phyloP scores from a whole-genome alignment of 176 grass and related monocot genomes.

The Metroxylon sagu region DNA sequence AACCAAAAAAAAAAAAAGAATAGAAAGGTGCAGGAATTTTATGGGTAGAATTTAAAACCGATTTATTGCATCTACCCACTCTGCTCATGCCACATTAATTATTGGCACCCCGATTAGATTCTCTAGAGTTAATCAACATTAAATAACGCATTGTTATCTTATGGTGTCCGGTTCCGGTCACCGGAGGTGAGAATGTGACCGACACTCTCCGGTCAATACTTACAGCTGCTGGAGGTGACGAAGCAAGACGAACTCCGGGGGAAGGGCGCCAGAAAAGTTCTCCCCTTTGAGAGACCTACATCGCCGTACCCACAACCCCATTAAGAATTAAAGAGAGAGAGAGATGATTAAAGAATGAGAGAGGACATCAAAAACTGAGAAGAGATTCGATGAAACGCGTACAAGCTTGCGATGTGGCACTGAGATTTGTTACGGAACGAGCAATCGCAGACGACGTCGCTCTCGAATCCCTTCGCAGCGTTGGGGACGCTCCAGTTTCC shows the following conservation, averaged over 20 bases:
- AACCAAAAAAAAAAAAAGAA: no score
- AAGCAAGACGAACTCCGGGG: constrained; percentile 53
- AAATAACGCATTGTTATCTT: no score
- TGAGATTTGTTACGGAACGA: constrained; percentile 43
- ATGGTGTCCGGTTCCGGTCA: no score
- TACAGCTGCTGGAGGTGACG: constrained; percentile 65
- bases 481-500: constrained; percentile 19
- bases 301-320: neutral
- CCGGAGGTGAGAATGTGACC: no score
- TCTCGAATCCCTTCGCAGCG: constrained; percentile 5
- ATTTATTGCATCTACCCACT: no score
- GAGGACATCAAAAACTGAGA: neutral
- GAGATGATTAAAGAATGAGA: neutral
- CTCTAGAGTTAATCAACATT: no score
- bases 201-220: constrained; percentile 8
- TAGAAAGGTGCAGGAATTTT: no score
- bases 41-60: no score
- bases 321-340: neutral
- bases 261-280: constrained; percentile 60
- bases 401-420: constrained; percentile 57
- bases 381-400: neutral
- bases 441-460: constrained; percentile 47
- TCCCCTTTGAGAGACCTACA: constrained; percentile 42
- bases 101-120: no score
- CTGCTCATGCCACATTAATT: no score